Evolutionary conservation across 495 filamentous ascomycete species (phyloP).

Genomic region (Hyaloscypha bicolor): DNA sequence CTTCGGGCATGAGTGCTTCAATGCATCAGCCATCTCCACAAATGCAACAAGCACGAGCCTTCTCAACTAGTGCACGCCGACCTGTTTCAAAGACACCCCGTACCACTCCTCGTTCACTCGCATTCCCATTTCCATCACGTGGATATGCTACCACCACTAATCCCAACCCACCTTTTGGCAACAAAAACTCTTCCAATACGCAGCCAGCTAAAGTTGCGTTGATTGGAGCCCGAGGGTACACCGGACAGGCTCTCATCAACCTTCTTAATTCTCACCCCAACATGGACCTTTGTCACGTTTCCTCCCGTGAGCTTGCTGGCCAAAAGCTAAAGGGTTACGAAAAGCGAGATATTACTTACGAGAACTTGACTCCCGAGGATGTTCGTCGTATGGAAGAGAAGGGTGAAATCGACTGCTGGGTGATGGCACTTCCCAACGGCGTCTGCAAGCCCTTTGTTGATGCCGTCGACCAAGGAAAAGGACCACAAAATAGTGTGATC

Average conservation of each 20-base stretch:
- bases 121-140: constrained; percentile 35
- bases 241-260: constrained; percentile 88
- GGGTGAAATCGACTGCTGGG: constrained; percentile 96
- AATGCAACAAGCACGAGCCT: constrained; percentile 63
- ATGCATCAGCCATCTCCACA: constrained; percentile 44
- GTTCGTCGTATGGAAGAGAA: constrained; percentile 87
- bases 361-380: constrained; percentile 88
- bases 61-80: constrained; percentile 58
- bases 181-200: constrained; percentile 84
- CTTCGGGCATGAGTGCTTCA: constrained; percentile 56
- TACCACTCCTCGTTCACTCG: constrained; percentile 4
- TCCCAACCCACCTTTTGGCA: constrained; percentile 95
- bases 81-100: constrained; percentile 28
- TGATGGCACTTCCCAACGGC: constrained; percentile 97
- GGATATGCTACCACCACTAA: constrained; percentile 78
- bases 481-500: constrained; percentile 71
- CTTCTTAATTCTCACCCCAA: constrained; percentile 91
- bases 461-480: constrained; percentile 72
- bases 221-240: constrained; percentile 95
- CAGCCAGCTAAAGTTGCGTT: constrained; percentile 83
- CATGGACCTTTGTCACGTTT: constrained; percentile 92
- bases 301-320: constrained; percentile 89
- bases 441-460: constrained; percentile 97
- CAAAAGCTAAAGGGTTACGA: constrained; percentile 89
- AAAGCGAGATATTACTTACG: constrained; percentile 92